Conservation (phyloP, 1,284 basidiomycete genomes). For the Neotropicomus parvogracilis region DNA sequence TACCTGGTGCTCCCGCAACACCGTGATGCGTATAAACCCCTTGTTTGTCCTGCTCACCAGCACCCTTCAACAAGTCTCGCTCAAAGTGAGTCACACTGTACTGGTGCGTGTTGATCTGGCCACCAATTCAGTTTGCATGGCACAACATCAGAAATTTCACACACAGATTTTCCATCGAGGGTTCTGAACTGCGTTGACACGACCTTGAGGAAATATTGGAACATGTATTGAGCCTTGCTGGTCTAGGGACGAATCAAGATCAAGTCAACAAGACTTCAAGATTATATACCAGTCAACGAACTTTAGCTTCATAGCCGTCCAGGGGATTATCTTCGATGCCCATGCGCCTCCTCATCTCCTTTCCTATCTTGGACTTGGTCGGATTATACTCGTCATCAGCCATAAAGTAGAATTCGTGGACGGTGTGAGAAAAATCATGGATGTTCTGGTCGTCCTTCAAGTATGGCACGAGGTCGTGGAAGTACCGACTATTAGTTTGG, state of each 20-base stretch:
- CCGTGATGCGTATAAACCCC: constrained; percentile 83
- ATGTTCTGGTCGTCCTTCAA: constrained; percentile 81
- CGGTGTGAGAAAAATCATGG: constrained; percentile 92
- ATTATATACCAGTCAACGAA: constrained; percentile 32
- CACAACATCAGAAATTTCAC: constrained; percentile 23
- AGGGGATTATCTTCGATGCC: constrained; percentile 79
- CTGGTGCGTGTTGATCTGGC: constrained; percentile 76
- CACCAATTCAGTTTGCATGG: constrained; percentile 7
- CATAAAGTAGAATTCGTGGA: constrained; percentile 82
- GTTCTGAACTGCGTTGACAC: constrained; percentile 89
- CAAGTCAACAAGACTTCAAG: constrained; percentile 6
- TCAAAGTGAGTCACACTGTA: constrained; percentile 97
- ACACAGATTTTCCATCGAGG: constrained; percentile 68
- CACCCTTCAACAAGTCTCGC: constrained; percentile 72
- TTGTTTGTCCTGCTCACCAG: constrained; percentile 58
- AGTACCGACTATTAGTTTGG: constrained; percentile 79
- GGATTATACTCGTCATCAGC: constrained; percentile 78
- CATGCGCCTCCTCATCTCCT: constrained; percentile 72
- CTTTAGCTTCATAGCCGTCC: constrained; percentile 65
- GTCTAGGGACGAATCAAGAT: constrained; percentile 42
- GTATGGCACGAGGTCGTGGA: constrained; percentile 95
- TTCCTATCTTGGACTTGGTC: constrained; percentile 57
- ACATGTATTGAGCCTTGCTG: constrained; percentile 78
- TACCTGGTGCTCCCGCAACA: constrained; percentile 73
- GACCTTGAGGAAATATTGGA: constrained; percentile 97